A percentile compares a stretch with the other conserved stretches of the same genome.
These are phyloP conservation scores for Phyllosticta capitalensis DNA, from an alignment of 2,329 filamentous ascomycete species.

Conservation along the genomic window DNA sequence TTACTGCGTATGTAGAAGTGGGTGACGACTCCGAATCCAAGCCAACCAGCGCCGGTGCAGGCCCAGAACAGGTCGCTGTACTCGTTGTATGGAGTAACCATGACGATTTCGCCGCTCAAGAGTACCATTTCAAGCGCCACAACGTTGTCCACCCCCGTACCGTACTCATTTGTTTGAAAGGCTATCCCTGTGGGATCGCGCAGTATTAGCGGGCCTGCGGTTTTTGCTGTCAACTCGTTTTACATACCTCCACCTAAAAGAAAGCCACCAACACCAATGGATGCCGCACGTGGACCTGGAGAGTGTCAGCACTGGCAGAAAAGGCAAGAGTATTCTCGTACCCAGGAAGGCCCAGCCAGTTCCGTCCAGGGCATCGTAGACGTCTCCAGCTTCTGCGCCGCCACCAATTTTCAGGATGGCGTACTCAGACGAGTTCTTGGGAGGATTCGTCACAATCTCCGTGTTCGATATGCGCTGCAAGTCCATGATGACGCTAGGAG, in stretches of 20 bases:
- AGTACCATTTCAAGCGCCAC: constrained; percentile 21
- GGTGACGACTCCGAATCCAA: constrained; percentile 36
- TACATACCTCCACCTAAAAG: constrained; percentile 24
- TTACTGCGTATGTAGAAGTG: constrained; percentile 29
- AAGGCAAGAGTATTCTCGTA: background rate
- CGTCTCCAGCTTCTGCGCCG: constrained; percentile 25
- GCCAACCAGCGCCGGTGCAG: constrained; percentile 35
- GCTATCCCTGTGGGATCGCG: too few relatives aligned
- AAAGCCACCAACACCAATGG: constrained; percentile 22
- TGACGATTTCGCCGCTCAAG: too few relatives aligned
- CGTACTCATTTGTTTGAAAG: constrained; percentile 17
- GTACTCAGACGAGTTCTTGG: background rate
- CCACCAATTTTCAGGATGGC: constrained; percentile 12
- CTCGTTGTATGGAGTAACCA: constrained; percentile 22
- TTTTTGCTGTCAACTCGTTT: too few relatives aligned
- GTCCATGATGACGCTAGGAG: constrained; percentile 6
- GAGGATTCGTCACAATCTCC: background rate
- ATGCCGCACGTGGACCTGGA: constrained; percentile 19
- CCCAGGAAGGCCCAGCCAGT: constrained; percentile 8
- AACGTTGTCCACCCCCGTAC: constrained; percentile 19
- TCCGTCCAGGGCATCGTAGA: constrained; percentile 22
- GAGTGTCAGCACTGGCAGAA: background rate
- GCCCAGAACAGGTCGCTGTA: constrained; percentile 27
- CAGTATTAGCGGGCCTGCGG: too few relatives aligned
- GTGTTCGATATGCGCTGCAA: background rate